These are phyloP conservation scores for Aethionema arabicum DNA, from an alignment of 345 rosid genomes.

Conservation along the genomic window DNA sequence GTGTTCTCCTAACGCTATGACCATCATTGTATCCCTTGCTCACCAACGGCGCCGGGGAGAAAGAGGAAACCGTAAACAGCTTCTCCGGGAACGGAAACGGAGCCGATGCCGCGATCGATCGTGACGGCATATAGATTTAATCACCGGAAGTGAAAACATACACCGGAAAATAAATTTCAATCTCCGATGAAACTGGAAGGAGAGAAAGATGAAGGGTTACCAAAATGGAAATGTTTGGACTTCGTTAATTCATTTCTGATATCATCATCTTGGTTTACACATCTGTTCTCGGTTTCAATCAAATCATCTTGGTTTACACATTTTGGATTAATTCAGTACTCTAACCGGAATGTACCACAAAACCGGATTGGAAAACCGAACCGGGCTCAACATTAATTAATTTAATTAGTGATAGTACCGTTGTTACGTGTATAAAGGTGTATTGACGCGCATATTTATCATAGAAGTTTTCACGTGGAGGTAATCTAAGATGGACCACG, in stretches of 20 bases:
- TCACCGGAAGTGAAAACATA: constrained; percentile 25
- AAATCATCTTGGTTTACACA: constrained; percentile 2
- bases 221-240: constrained; percentile 16
- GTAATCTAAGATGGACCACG: constrained; percentile 33
- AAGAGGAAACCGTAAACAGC: constrained; percentile 1
- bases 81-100: constrained; percentile 13
- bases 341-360: background rate
- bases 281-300: background rate
- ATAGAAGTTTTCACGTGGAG: constrained; percentile 22
- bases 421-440: constrained; percentile 10
- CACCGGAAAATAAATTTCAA: constrained; percentile 3
- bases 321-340: background rate
- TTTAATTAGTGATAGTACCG: background rate
- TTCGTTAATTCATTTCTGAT: background rate
- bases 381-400: constrained; percentile 9
- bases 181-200: constrained; percentile 25
- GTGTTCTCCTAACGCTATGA: constrained; percentile 22
- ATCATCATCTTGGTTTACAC: constrained; percentile 3
- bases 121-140: constrained; percentile 48
- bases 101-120: constrained; percentile 34
- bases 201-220: constrained; percentile 11
- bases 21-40: no score
- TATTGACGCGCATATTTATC: constrained; percentile 15
- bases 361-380: constrained; percentile 15
- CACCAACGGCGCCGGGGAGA: constrained; percentile 15